Conservation (phyloP, 1,284 basidiomycete genomes). For the Caloboletus inedulis region DNA sequence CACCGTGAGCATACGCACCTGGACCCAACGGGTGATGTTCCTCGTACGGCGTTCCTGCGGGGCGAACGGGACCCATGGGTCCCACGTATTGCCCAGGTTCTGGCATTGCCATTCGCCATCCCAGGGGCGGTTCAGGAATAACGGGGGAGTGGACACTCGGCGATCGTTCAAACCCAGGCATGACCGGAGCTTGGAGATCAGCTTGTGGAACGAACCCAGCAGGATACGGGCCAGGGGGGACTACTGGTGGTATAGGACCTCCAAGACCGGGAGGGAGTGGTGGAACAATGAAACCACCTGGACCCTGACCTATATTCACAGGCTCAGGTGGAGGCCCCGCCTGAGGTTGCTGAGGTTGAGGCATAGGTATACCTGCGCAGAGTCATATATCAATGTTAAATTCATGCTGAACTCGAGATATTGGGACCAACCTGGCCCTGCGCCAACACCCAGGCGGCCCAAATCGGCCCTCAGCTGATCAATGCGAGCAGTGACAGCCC, state of each 20-base stretch:
- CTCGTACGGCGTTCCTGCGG: conserved; percentile 14
- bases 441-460: conserved; percentile 30
- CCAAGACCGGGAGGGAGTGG: conserved; percentile 19
- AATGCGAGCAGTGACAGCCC: conserved; percentile 59
- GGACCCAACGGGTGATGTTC: conserved; percentile 7
- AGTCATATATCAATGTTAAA: conserved; percentile 6
- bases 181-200: conserved; percentile 21
- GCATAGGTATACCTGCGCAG: conserved; percentile 28
- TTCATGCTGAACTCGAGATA: neutral
- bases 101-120: conserved; percentile 28
- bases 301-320: conserved; percentile 9
- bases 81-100: conserved; percentile 18
- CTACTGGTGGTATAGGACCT: conserved; percentile 18
- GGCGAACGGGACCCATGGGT: conserved; percentile 20
- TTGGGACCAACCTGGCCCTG: conserved; percentile 18
- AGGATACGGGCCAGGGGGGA: conserved; percentile 21
- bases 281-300: conserved; percentile 24
- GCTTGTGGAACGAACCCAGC: conserved; percentile 33
- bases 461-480: conserved; percentile 58
- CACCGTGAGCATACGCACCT: conserved; percentile 3
- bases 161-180: conserved; percentile 24
- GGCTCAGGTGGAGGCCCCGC: neutral
- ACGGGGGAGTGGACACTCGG: conserved; percentile 17
- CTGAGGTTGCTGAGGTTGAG: conserved; percentile 18
- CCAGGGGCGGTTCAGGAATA: conserved; percentile 23